phyloP scores from a whole-genome alignment of 2,329 filamentous ascomycete species.

The Colletotrichum musae region DNA sequence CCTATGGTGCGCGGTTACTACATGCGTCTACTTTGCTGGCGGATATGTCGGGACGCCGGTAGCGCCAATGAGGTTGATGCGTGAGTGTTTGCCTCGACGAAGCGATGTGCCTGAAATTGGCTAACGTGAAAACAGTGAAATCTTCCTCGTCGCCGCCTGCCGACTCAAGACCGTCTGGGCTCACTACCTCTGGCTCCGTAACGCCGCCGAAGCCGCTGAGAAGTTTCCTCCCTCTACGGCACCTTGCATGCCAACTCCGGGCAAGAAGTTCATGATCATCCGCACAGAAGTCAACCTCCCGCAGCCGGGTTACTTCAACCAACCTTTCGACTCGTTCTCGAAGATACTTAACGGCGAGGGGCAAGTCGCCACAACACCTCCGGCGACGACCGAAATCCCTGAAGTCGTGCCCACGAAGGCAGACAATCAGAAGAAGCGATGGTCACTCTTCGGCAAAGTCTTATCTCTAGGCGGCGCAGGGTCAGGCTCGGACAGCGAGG shows the following conservation, averaged over 20 bases:
- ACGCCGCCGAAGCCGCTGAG: slow-evolving; percentile 71
- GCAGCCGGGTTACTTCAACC: slow-evolving; percentile 61
- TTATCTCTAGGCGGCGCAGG: slow-evolving; percentile 58
- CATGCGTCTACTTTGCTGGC: slow-evolving; percentile 92
- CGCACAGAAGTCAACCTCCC: slow-evolving; percentile 76
- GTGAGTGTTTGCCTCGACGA: slow-evolving; percentile 64
- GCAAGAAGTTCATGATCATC: slow-evolving; percentile 89
- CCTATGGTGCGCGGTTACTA: slow-evolving; percentile 96
- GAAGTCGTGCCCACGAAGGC: slow-evolving; percentile 44
- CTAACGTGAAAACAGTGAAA: slow-evolving; percentile 65
- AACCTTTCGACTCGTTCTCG: slow-evolving; percentile 65
- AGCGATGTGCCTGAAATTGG: background rate
- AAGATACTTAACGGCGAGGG: slow-evolving; percentile 36
- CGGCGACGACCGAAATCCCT: slow-evolving; percentile 30
- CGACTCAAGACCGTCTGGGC: slow-evolving; percentile 82
- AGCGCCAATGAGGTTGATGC: slow-evolving; percentile 74
- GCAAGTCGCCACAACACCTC: slow-evolving; percentile 28
- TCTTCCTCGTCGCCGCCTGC: slow-evolving; percentile 77
- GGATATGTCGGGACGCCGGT: slow-evolving; percentile 83
- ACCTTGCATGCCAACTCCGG: slow-evolving; percentile 87
- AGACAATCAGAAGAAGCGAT: slow-evolving; percentile 67
- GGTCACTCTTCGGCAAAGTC: slow-evolving; percentile 76
- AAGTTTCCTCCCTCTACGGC: slow-evolving; percentile 78
- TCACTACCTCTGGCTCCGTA: slow-evolving; percentile 82
- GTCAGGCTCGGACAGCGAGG: slow-evolving; percentile 53